These are phyloP conservation scores for Phytophthora sansomeana DNA, from an alignment of 352 stramenopile genomes.

Conservation along the genomic window DNA sequence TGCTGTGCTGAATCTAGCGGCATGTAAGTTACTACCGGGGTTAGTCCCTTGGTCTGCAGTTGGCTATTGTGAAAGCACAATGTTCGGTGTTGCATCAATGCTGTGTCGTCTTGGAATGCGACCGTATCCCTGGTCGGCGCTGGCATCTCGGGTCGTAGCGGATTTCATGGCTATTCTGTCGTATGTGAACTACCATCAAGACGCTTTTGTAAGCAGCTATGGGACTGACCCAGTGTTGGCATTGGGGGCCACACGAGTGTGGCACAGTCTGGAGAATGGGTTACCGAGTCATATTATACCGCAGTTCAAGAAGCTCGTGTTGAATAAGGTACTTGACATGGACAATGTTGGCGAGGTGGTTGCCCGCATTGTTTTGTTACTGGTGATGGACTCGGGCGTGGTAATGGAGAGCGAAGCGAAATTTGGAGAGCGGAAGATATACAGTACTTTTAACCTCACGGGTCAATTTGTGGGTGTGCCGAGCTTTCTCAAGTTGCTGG, in stretches of 20 bases:
- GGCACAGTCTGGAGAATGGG: too few relatives aligned
- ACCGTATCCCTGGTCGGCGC: slow-evolving; percentile 20
- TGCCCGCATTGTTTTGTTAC: slow-evolving; percentile 33
- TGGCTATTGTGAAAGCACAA: slow-evolving; percentile 6
- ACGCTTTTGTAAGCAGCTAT: too few relatives aligned
- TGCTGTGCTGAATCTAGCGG: not conserved
- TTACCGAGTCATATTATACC: too few relatives aligned
- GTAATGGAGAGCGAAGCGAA: not conserved
- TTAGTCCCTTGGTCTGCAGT: not conserved
- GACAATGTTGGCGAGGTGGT: slow-evolving; percentile 30
- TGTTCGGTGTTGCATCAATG: slow-evolving; percentile 25
- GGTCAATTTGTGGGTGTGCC: slow-evolving; percentile 14
- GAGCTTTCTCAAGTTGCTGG: too few relatives aligned
- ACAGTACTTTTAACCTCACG: not conserved
- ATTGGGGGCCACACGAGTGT: too few relatives aligned
- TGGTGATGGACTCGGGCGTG: slow-evolving; percentile 33
- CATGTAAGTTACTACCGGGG: slow-evolving; percentile 5
- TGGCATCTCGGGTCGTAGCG: slow-evolving; percentile 27
- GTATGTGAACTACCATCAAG: slow-evolving; percentile 27
- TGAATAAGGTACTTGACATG: too few relatives aligned
- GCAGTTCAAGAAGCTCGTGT: too few relatives aligned
- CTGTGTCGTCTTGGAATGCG: slow-evolving; percentile 36
- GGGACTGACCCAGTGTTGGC: too few relatives aligned
- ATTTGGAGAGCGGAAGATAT: too few relatives aligned
- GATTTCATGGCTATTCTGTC: slow-evolving; percentile 36